Evolutionary conservation across 768 basidiomycete genomes (phyloP).

Genomic region (Lactifluus subvellereus): DNA sequence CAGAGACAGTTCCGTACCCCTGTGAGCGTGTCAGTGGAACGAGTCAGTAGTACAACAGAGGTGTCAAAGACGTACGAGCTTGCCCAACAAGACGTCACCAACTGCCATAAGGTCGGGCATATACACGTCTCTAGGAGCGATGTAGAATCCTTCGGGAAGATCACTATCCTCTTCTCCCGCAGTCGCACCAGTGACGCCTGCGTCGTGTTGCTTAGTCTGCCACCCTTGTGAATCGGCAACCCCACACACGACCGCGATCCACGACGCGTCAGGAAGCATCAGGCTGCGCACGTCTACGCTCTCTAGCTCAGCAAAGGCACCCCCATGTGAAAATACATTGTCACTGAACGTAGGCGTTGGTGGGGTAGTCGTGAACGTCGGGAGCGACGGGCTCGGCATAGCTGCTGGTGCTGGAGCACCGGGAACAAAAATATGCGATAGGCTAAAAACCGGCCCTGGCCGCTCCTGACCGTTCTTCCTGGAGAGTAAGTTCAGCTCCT

Average conservation of each 20-base stretch:
- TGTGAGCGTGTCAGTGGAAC: constrained; percentile 27
- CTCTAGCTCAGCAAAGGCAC: constrained; percentile 8
- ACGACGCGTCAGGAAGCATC: constrained; percentile 59
- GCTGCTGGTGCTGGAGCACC: constrained; percentile 23
- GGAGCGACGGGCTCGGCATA: constrained; percentile 21
- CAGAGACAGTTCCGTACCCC: constrained; percentile 80
- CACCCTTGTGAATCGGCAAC: constrained; percentile 54
- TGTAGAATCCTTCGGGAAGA: constrained; percentile 65
- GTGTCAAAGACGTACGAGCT: constrained; percentile 47
- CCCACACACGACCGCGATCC: constrained; percentile 80
- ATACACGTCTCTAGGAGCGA: constrained; percentile 71
- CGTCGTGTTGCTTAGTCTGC: constrained; percentile 29
- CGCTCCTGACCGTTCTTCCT: not conserved
- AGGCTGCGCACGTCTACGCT: constrained; percentile 29
- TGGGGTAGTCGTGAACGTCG: constrained; percentile 28
- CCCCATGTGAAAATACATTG: constrained; percentile 20
- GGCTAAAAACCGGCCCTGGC: constrained; percentile 32
- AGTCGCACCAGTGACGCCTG: constrained; percentile 22
- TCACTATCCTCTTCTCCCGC: constrained; percentile 31
- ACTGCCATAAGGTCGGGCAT: constrained; percentile 78
- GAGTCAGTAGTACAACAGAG: not conserved
- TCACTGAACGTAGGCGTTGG: constrained; percentile 28
- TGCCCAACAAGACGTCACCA: constrained; percentile 71
- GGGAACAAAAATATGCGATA: constrained; percentile 52
- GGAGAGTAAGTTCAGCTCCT: constrained; percentile 12